Percentiles rank a stretch among this genome's conserved stretches.
These are phyloP conservation scores for Nothopassalora personata DNA, from an alignment of 2,329 filamentous ascomycete genomes.

Conservation along the genomic window DNA sequence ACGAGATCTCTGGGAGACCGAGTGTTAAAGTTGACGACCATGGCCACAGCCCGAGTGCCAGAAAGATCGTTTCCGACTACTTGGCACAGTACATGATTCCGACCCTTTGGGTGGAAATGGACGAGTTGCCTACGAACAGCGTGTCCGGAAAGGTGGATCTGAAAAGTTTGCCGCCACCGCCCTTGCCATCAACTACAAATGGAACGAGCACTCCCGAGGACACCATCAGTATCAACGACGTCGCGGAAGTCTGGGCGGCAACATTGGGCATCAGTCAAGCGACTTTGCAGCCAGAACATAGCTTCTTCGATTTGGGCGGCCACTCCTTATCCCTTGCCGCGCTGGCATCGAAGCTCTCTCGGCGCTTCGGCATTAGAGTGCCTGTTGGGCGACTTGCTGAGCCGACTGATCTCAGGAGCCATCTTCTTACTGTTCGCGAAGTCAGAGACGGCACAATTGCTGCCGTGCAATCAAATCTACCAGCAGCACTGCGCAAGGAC, in stretches of 20 bases:
- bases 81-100: slow-evolving; percentile 83
- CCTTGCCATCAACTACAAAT: slow-evolving; percentile 40
- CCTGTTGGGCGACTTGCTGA: slow-evolving; percentile 67
- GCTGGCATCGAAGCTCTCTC: slow-evolving; percentile 63
- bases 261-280: slow-evolving; percentile 60
- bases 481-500: slow-evolving; percentile 62
- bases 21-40: slow-evolving; percentile 62
- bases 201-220: slow-evolving; percentile 36
- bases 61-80: slow-evolving; percentile 58
- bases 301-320: slow-evolving; percentile 76
- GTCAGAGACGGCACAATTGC: slow-evolving; percentile 68
- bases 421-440: slow-evolving; percentile 64
- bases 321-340: slow-evolving; percentile 75
- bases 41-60: slow-evolving; percentile 64
- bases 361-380: slow-evolving; percentile 66
- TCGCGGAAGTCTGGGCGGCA: slow-evolving; percentile 67
- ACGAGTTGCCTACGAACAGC: slow-evolving; percentile 65
- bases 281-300: slow-evolving; percentile 62
- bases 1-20: slow-evolving; percentile 54
- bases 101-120: slow-evolving; percentile 67
- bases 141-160: slow-evolving; percentile 76
- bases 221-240: slow-evolving; percentile 60
- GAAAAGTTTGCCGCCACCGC: slow-evolving; percentile 64
- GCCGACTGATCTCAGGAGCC: slow-evolving; percentile 65
- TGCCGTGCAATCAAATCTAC: slow-evolving; percentile 69